These are phyloP conservation scores for Isabelozyma heimii DNA, from an alignment of 805 yeast species.

Conservation along the genomic window DNA sequence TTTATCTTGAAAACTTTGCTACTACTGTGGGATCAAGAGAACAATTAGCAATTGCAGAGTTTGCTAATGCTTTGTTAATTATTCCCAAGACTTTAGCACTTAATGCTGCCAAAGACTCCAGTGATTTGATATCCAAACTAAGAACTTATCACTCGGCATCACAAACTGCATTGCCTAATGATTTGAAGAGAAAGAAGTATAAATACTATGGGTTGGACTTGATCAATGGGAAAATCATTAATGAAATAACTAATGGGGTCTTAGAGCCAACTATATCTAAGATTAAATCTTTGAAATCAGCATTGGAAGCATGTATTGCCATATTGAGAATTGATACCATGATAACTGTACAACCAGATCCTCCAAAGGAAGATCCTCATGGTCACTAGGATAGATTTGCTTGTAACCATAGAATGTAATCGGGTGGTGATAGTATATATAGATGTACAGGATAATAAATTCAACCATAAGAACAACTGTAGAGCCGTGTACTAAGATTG, in stretches of 20 bases:
- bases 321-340: constrained; percentile 96
- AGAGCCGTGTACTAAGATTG: no score
- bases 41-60: constrained; percentile 96
- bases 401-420: no score
- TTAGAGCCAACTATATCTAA: constrained; percentile 94
- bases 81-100: constrained; percentile 97
- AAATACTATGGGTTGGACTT: constrained; percentile 91
- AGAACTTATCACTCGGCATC: constrained; percentile 96
- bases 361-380: constrained; percentile 87
- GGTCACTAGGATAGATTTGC: constrained; percentile 49
- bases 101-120: constrained; percentile 96
- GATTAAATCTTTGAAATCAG: constrained; percentile 88
- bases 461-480: no score
- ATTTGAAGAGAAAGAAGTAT: constrained; percentile 78
- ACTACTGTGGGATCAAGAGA: constrained; percentile 97
- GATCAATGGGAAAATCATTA: constrained; percentile 86
- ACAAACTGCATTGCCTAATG: constrained; percentile 82
- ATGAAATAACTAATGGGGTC: constrained; percentile 81
- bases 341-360: constrained; percentile 97
- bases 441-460: no score
- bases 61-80: constrained; percentile 82
- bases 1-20: constrained; percentile 93
- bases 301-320: constrained; percentile 97
- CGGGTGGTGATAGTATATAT: no score
- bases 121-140: constrained; percentile 90